Conservation (phyloP, 2,329 filamentous ascomycete genomes). For the Penicillium italicum region DNA sequence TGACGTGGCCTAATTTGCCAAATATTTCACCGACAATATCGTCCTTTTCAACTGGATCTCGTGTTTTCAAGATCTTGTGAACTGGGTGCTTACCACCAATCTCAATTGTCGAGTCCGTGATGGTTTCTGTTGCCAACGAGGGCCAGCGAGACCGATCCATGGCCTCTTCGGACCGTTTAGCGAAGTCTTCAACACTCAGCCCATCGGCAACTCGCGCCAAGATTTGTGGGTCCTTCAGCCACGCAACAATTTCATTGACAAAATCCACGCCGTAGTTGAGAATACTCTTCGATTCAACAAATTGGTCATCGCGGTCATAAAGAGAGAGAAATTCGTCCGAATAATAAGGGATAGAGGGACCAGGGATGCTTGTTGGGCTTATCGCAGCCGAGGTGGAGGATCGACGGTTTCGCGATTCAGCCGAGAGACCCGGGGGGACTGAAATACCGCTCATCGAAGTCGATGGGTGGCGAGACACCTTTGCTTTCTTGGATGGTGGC, state of each 20-base stretch:
- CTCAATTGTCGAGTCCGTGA: constrained; percentile 49
- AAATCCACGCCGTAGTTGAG: constrained; percentile 72
- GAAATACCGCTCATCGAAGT: constrained; percentile 70
- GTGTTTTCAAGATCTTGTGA: constrained; percentile 61
- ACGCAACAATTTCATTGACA: constrained; percentile 69
- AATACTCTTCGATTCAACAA: constrained; percentile 64
- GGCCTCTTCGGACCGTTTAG: constrained; percentile 57
- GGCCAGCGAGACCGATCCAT: constrained; percentile 56
- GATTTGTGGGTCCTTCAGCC: constrained; percentile 71
- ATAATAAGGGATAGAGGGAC: constrained; percentile 65
- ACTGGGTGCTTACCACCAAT: constrained; percentile 58
- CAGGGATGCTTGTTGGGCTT: constrained; percentile 66
- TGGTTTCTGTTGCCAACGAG: constrained; percentile 50
- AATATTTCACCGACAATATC: constrained; percentile 70
- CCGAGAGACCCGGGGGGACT: constrained; percentile 61
- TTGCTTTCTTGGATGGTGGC: constrained; percentile 71
- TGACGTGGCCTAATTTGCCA: constrained; percentile 69
- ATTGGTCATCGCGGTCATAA: constrained; percentile 61
- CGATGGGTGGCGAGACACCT: constrained; percentile 74
- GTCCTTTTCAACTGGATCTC: constrained; percentile 50
- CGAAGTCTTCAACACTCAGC: constrained; percentile 62
- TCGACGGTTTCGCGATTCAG: constrained; percentile 57
- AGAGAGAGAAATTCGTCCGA: constrained; percentile 72
- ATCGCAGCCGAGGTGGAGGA: constrained; percentile 59
- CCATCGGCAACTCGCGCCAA: constrained; percentile 66